Percentiles rank a stretch among this genome's conserved stretches.
Conservation (phyloP, 2,329 filamentous ascomycete species). For the Xylariaceae sp. region DNA sequence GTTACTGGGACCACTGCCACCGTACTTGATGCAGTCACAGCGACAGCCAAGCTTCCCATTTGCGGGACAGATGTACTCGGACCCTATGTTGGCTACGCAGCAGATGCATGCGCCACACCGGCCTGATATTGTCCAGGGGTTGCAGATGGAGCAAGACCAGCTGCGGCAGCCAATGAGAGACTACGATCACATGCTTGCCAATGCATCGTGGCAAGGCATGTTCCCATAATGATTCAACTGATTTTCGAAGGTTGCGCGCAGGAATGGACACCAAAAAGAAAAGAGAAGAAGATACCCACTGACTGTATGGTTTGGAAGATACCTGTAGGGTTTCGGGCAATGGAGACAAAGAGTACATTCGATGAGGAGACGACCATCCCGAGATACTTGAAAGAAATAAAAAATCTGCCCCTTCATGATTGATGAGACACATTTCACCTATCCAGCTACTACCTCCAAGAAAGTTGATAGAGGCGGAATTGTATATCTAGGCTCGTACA, state of each 20-base stretch:
- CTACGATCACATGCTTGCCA: constrained; percentile 47
- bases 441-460: too few relatives aligned
- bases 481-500: neutral
- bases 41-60: constrained; percentile 40
- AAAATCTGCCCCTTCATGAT: constrained; percentile 7
- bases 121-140: constrained; percentile 22
- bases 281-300: constrained; percentile 26
- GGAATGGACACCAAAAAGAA: constrained; percentile 1
- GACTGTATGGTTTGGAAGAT: constrained; percentile 17
- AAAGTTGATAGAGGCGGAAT: constrained; percentile 8
- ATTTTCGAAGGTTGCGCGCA: constrained; percentile 4
- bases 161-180: constrained; percentile 37
- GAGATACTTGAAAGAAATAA: neutral
- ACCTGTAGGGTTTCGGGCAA: constrained; percentile 12
- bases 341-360: neutral
- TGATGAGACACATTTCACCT: constrained; percentile 9
- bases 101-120: constrained; percentile 33
- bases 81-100: constrained; percentile 39
- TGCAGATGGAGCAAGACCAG: constrained; percentile 24
- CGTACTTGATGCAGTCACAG: constrained; percentile 60
- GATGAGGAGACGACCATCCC: constrained; percentile 4
- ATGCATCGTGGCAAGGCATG: constrained; percentile 30
- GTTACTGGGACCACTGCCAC: constrained; percentile 63
- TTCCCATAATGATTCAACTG: constrained; percentile 27
- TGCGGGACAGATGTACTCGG: constrained; percentile 41